These are phyloP conservation scores for Trypanosoma vivax DNA, from an alignment of 208 protist species.

Conservation along the genomic window DNA sequence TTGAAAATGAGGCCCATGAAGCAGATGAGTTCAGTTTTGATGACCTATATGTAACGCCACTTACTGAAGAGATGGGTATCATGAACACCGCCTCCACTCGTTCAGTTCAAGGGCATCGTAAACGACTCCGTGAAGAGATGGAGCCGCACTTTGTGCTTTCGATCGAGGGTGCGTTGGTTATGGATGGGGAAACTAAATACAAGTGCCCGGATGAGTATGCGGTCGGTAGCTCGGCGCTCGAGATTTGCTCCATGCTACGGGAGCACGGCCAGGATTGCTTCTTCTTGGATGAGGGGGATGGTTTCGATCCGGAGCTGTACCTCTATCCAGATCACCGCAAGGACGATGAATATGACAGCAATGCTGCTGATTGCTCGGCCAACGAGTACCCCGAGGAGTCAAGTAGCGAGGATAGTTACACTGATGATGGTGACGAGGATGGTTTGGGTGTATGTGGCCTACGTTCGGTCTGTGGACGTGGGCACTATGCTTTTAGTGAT, in stretches of 20 bases:
- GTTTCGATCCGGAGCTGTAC: slow-evolving; percentile 54
- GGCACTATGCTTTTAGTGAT: slow-evolving; percentile 7
- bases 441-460: no score
- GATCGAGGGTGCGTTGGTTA: background rate
- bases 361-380: slow-evolving; percentile 76
- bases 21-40: slow-evolving; percentile 42
- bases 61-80: background rate
- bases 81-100: background rate
- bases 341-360: slow-evolving; percentile 89
- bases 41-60: slow-evolving; percentile 16
- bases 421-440: no score
- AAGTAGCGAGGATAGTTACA: slow-evolving; percentile 22
- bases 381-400: slow-evolving; percentile 84
- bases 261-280: slow-evolving; percentile 26
- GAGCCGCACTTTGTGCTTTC: slow-evolving; percentile 15
- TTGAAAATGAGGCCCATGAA: background rate
- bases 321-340: slow-evolving; percentile 80
- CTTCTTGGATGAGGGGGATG: slow-evolving; percentile 11
- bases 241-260: slow-evolving; percentile 14
- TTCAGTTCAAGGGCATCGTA: background rate
- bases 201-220: no score
- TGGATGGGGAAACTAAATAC: no score
- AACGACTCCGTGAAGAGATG: slow-evolving; percentile 8
- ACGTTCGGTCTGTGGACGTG: slow-evolving; percentile 1
- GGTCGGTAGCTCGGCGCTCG: no score